Evolutionary conservation across 495 filamentous ascomycete genomes (phyloP), one percentile per base, ranked within the genome.

Genomic region (Neurospora terricola): DNA sequence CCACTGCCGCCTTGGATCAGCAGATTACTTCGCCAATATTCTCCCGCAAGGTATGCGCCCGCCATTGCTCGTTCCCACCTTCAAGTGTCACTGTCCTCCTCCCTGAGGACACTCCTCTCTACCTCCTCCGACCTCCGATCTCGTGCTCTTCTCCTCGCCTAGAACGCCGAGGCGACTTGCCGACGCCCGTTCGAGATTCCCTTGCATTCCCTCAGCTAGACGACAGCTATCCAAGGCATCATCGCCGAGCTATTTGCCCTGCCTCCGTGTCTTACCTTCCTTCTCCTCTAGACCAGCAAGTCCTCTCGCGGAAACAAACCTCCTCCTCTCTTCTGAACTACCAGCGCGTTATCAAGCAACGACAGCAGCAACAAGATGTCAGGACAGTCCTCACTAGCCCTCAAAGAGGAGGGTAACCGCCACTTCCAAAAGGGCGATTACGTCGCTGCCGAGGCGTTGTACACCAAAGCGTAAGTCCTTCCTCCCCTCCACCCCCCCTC

Each of bases 391-490:
- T 66, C 54, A 18, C 6, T 66, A 66, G 54, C 54, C 54, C 80
- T 86, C 69, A 91, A 89, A 79, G 87, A 90, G 38, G 85, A 89
- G 73, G 90, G 90, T 30, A 91, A 91, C 75, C 80, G 83, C 69
- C 85, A 87, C 80, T 94, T 88, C 82, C 87, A 90, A 76, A 79
- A 82, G 10, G 90, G 90, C 75, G 91, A 98, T 76, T 98, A 87
- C 79, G 82, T 78, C 30, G 87, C 84, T 38, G 95, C 95, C 38
- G 94, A 97, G 76, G 86, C 88, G 27, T 83, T 89, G 71, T 98
- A 94, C 82, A 93, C 92, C 12, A 90, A 96, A 85, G 95, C 95
- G 92, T 94, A 85, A 81, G 89, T 81, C 21, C 37, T 10, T 36
- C 23, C 70, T 45, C 70, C 38, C 39, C 42, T 68, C 34, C 42